These are phyloP conservation scores for Aspergillus aculeatus DNA, from an alignment of 2,329 filamentous ascomycete species.

Conservation along the genomic window DNA sequence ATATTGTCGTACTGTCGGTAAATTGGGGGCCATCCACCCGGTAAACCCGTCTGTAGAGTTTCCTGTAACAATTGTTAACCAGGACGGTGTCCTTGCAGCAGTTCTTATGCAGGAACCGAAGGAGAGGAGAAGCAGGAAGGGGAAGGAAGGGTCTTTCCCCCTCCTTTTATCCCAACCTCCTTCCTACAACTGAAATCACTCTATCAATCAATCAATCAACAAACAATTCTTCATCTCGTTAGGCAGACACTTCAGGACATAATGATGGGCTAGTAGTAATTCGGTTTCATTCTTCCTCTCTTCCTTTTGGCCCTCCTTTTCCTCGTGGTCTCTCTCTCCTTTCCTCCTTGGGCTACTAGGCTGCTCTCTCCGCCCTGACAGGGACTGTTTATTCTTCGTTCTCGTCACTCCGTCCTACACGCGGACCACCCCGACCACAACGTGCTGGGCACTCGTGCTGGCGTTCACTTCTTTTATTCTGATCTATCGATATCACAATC, in stretches of 20 bases:
- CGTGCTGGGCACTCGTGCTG: conserved; percentile 3
- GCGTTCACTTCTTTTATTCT: neutral
- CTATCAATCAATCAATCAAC: neutral
- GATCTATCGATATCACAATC: neutral
- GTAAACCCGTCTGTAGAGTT: neutral
- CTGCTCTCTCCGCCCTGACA: neutral
- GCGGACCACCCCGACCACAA: neutral
- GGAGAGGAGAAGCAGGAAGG: too few species aligned
- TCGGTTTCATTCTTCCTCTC: neutral
- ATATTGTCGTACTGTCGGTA: neutral
- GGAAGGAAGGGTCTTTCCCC: neutral
- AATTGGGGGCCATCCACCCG: neutral
- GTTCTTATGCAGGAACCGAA: neutral
- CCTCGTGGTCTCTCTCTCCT: neutral
- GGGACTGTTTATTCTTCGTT: neutral
- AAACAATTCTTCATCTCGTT: neutral
- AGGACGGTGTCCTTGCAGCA: neutral
- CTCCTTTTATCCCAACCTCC: neutral
- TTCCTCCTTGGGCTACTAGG: neutral
- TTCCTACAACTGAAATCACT: neutral
- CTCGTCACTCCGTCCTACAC: neutral
- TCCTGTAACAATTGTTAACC: neutral
- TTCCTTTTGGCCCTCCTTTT: neutral
- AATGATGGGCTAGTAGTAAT: neutral
- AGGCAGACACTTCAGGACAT: neutral